Base-by-base conservation (phyloP, 2,329 filamentous ascomycete species). In the Tolypocladium guangdongense region DNA sequence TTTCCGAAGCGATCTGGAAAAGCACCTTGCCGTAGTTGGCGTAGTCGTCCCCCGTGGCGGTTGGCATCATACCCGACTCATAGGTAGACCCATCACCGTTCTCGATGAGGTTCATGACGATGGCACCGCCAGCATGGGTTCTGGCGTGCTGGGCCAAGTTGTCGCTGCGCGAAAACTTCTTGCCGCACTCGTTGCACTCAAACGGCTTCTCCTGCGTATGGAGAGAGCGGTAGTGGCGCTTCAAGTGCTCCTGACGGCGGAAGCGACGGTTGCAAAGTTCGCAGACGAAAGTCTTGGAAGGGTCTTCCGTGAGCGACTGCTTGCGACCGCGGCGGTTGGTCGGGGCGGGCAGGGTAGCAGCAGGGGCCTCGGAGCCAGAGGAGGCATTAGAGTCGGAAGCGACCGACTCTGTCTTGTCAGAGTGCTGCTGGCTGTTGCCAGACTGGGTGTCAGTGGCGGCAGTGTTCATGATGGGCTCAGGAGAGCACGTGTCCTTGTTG, bases 121-220 rank as follows among this genome's bases (percentile, higher is more conserved):
- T 88, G 56, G 90, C 88, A 57, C 90, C 90, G 55, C 85, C 87
- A 54, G 90, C 90, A 66, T 99, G 93, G 5, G 93, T 99, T 58
- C 93, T 84, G 59, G 93, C 86, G 69, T 99, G 93, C 74, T 99
- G 93, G 27, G 90, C 88, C 18, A 99, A 82, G 77, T 99, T 99
- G 74, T 99, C 93, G 63, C 89, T 95, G 64, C 93, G 87, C 22
- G 92, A 97, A 76, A 97, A 99, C 78, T 95, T 96, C 86, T 99
- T 99, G 63, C 93, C 92, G 66, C 93, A 99, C 75, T 99, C 92
- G 60, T 84, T 82, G 78, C 93, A 99, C 75, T 95, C 90, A 65
- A 97, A 99, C 6, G 93, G 93, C 84, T 97, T 99, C 69, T 97
- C 93, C 67, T 95, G 87, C 1, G 93, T 99, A 78, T 99, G 93